Conservation (phyloP, 371 early-diverging fungal genomes). For the Conidiobolus incongruus region DNA sequence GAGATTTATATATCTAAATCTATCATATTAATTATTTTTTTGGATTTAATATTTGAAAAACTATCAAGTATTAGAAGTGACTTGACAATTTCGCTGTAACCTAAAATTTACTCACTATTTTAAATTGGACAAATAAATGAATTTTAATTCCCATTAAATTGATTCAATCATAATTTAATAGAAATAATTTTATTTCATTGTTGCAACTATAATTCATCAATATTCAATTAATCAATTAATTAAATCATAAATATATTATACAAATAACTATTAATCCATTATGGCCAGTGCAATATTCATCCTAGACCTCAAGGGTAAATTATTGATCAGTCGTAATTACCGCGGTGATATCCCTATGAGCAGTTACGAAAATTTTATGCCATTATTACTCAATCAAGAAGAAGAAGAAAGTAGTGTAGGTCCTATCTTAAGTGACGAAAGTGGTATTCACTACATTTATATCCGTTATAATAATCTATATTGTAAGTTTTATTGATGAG, state of each 20-base stretch:
- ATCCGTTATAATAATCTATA: conserved; percentile 88
- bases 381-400: conserved; percentile 76
- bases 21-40: too few relatives aligned
- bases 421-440: conserved; percentile 78
- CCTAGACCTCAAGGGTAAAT: conserved; percentile 87
- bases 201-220: too few relatives aligned
- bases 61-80: too few relatives aligned
- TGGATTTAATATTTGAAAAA: too few relatives aligned
- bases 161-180: too few relatives aligned
- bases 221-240: too few relatives aligned
- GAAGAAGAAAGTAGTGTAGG: conserved; percentile 74
- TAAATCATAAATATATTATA: neutral
- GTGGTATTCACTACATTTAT: conserved; percentile 79
- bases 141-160: too few relatives aligned
- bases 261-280: neutral
- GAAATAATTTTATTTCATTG: too few relatives aligned
- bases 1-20: too few relatives aligned
- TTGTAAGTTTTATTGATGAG: conserved; percentile 19
- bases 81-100: too few relatives aligned
- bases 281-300: conserved; percentile 65
- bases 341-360: conserved; percentile 87
- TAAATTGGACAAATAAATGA: too few relatives aligned
- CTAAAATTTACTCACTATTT: too few relatives aligned
- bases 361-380: conserved; percentile 92
- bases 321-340: conserved; percentile 82